phyloP scores from a whole-genome alignment of 2,329 filamentous ascomycete species.

The Botrytis fabae region DNA sequence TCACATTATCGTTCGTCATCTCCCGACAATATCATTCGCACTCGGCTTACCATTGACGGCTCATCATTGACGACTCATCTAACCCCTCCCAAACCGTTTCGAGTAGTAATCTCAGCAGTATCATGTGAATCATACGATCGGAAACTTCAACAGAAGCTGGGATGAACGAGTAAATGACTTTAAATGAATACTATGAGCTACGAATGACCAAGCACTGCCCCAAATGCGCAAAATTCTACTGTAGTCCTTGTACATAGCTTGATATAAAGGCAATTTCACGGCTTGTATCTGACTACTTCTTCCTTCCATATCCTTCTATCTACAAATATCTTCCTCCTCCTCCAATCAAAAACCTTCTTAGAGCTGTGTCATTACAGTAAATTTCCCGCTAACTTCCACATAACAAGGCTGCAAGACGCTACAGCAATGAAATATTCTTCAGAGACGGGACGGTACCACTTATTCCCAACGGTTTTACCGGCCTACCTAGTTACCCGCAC shows the following conservation, averaged over 20 bases:
- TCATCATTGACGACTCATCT: neutral
- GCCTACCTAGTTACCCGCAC: neutral
- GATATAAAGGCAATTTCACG: neutral
- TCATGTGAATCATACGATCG: conserved; percentile 8
- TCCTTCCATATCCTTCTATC: neutral
- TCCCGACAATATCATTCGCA: neutral
- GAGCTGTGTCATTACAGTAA: neutral
- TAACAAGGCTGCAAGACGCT: neutral
- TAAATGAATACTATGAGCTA: conserved; percentile 10
- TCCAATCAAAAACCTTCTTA: neutral
- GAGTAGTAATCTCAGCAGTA: conserved; percentile 6
- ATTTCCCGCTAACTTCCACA: neutral
- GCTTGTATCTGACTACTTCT: neutral
- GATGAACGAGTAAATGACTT: conserved; percentile 5
- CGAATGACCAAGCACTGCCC: neutral
- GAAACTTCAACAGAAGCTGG: neutral
- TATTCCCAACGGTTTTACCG: neutral
- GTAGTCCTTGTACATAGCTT: neutral
- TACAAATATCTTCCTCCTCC: neutral
- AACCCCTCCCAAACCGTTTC: neutral
- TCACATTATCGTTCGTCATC: neutral
- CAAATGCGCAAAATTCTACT: neutral
- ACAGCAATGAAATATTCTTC: neutral
- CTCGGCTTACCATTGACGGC: neutral
- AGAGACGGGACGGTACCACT: neutral